phyloP scores from a whole-genome alignment of 2,329 filamentous ascomycete species.

The Pseudogymnoascus sp. region DNA sequence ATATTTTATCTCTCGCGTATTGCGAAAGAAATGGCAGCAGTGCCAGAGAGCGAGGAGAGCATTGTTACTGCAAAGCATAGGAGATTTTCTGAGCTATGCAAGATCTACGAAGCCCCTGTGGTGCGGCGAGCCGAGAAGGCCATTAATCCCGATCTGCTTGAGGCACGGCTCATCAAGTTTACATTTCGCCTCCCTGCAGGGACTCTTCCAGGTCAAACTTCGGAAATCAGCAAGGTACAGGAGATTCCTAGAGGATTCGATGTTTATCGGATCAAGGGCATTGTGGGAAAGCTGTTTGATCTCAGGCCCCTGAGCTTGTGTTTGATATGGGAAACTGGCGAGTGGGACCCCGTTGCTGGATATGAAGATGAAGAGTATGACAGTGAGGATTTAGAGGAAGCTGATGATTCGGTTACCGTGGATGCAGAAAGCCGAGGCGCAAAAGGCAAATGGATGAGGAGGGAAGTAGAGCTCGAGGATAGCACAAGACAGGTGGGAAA shows the following conservation, averaged over 20 bases:
- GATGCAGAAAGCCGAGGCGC: constrained; percentile 15
- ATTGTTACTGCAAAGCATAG: constrained; percentile 59
- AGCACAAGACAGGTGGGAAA: constrained; percentile 78
- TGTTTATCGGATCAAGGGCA: constrained; percentile 73
- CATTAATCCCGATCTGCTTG: constrained; percentile 72
- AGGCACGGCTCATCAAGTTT: constrained; percentile 68
- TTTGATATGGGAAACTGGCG: constrained; percentile 82
- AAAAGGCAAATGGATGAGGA: constrained; percentile 60
- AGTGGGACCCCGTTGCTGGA: constrained; percentile 72
- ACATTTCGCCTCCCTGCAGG: constrained; percentile 37
- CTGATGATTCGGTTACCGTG: constrained; percentile 25
- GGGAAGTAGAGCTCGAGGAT: constrained; percentile 73
- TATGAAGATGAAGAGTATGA: constrained; percentile 53
- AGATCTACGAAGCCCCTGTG: constrained; percentile 65
- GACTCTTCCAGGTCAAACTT: constrained; percentile 14
- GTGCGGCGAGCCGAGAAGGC: constrained; percentile 47
- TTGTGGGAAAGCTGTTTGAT: constrained; percentile 66
- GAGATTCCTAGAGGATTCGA: constrained; percentile 70
- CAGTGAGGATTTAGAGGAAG: constrained; percentile 46
- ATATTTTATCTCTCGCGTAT: constrained; percentile 89
- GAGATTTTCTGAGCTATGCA: constrained; percentile 67
- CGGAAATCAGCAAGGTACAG: constrained; percentile 19
- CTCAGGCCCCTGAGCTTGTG: constrained; percentile 57
- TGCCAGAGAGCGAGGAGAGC: constrained; percentile 46
- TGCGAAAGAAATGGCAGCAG: constrained; percentile 62